These are phyloP conservation scores for Henckelia pumila DNA, from an alignment of 257 asterid species.

Conservation along the genomic window DNA sequence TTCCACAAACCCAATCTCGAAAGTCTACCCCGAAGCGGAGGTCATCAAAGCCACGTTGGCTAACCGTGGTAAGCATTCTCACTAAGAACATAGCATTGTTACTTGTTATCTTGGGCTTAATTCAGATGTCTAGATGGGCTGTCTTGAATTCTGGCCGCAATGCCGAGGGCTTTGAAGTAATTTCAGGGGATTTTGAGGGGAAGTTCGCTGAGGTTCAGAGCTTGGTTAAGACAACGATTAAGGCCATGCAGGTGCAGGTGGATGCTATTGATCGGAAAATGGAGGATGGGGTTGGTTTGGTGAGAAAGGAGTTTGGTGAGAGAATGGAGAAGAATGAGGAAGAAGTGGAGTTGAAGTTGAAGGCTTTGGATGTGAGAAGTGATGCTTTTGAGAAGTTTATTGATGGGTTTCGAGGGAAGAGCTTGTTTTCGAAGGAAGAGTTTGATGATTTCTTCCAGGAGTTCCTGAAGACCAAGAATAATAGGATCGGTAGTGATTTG, in stretches of 20 bases:
- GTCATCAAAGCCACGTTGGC: slow-evolving; percentile 67
- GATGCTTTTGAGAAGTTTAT: slow-evolving; percentile 63
- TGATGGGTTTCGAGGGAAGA: slow-evolving; percentile 42
- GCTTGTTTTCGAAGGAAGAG: slow-evolving; percentile 65
- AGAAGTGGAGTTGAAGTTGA: slow-evolving; percentile 51
- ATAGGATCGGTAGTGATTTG: slow-evolving; percentile 29
- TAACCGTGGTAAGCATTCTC: slow-evolving; percentile 53
- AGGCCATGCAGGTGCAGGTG: slow-evolving; percentile 84
- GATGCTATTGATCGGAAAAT: slow-evolving; percentile 56
- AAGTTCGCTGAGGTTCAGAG: slow-evolving; percentile 54
- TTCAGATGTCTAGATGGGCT: slow-evolving; percentile 53
- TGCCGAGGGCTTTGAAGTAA: slow-evolving; percentile 32
- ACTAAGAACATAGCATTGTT: slow-evolving; percentile 55
- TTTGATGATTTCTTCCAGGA: slow-evolving; percentile 57
- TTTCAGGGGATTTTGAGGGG: slow-evolving; percentile 59
- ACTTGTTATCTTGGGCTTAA: slow-evolving; percentile 44
- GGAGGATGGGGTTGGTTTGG: slow-evolving; percentile 41
- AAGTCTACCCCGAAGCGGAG: slow-evolving; percentile 37
- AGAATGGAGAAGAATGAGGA: slow-evolving; percentile 43
- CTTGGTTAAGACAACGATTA: slow-evolving; percentile 49
- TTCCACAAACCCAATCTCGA: slow-evolving; percentile 31
- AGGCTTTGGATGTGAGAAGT: slow-evolving; percentile 53
- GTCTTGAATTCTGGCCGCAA: slow-evolving; percentile 33
- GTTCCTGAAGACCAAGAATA: slow-evolving; percentile 41
- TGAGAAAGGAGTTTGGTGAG: slow-evolving; percentile 52